These are phyloP conservation scores for Phytophthora litchii DNA, from an alignment of 352 stramenopile genomes.

Conservation along the genomic window DNA sequence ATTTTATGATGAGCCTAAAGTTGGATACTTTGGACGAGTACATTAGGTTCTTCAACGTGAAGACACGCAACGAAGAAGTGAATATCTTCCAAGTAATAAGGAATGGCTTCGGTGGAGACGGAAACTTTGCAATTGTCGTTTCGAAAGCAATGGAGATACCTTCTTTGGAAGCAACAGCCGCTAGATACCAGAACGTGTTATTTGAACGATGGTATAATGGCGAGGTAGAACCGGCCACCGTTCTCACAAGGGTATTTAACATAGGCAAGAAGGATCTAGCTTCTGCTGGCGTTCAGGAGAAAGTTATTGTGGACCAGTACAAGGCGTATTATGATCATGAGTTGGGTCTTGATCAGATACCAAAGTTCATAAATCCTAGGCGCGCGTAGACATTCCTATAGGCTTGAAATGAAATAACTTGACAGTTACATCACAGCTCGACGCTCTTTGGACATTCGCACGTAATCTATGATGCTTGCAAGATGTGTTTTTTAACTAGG, in stretches of 20 bases:
- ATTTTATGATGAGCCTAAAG: background rate
- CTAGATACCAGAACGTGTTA: background rate
- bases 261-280: background rate
- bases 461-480: no score
- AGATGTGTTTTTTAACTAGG: no score
- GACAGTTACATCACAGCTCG: no score
- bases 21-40: background rate
- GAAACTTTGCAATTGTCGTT: background rate
- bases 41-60: background rate
- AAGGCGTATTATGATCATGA: background rate
- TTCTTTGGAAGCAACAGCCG: background rate
- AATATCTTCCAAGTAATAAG: background rate
- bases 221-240: background rate
- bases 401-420: no score
- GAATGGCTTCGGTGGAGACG: background rate
- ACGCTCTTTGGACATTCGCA: no score
- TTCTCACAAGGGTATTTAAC: background rate
- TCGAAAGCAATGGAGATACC: background rate
- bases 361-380: background rate
- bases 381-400: background rate
- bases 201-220: background rate
- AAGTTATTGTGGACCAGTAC: background rate
- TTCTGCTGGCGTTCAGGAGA: background rate
- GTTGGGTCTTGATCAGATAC: background rate
- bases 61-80: background rate